Evolutionary conservation across 768 basidiomycete genomes (phyloP).

Genomic region (Podaxis pistillaris): DNA sequence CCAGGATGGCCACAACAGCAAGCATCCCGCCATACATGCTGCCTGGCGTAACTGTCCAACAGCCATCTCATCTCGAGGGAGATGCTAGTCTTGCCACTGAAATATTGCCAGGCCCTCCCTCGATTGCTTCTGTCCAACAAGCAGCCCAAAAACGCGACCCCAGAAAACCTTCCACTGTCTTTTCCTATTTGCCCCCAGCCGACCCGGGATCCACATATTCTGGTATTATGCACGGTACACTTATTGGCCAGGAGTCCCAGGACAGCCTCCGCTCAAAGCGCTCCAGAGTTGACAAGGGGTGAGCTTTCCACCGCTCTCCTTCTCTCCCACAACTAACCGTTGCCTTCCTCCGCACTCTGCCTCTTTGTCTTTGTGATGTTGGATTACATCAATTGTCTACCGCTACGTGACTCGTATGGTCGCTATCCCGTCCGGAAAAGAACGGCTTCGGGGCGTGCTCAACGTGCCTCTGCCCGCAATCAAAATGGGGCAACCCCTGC

Average conservation of each 20-base stretch:
- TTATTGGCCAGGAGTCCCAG: constrained; percentile 61
- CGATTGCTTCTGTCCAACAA: constrained; percentile 69
- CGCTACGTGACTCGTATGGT: constrained; percentile 18
- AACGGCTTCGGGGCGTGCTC: constrained; percentile 62
- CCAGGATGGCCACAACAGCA: constrained; percentile 70
- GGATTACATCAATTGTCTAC: constrained; percentile 23
- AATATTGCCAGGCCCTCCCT: constrained; percentile 86
- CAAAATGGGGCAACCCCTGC: constrained; percentile 44
- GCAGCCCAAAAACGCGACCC: constrained; percentile 74
- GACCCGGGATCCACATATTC: constrained; percentile 91
- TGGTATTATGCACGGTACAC: constrained; percentile 66
- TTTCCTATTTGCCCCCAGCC: constrained; percentile 79
- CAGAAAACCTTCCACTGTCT: constrained; percentile 64
- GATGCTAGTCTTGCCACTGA: constrained; percentile 84
- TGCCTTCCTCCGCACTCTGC: constrained; percentile 17
- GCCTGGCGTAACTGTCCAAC: constrained; percentile 69
- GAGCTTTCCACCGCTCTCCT: constrained; percentile 31
- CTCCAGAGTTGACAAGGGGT: constrained; percentile 73
- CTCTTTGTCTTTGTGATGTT: constrained; percentile 17
- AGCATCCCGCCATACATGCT: constrained; percentile 70
- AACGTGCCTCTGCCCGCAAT: constrained; percentile 69
- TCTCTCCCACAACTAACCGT: constrained; percentile 20
- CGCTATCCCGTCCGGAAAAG: constrained; percentile 34
- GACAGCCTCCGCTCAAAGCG: constrained; percentile 73
- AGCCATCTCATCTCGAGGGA: constrained; percentile 80